Conservation (phyloP, 192 early-diverging fungal genomes). For the Rhizophlyctis rosea region DNA sequence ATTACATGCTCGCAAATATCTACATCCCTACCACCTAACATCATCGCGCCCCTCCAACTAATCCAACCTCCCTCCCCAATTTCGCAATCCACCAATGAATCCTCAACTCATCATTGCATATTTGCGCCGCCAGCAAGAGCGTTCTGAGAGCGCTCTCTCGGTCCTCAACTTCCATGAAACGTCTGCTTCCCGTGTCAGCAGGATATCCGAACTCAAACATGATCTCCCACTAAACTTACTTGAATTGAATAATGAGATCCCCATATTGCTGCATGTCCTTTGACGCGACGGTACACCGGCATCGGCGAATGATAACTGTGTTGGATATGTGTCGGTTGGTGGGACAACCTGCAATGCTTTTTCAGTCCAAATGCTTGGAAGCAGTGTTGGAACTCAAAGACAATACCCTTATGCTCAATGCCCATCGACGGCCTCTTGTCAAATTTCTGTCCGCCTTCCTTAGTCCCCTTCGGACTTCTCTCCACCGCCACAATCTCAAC, state of each 20-base stretch:
- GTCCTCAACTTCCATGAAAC: conserved; percentile 3
- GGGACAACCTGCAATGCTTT: conserved; percentile 6
- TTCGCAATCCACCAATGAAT: background rate
- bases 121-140: conserved; percentile 8
- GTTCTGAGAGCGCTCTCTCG: background rate
- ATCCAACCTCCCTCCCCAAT: background rate
- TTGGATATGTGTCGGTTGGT: conserved; percentile 1
- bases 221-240: background rate
- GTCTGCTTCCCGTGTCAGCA: background rate
- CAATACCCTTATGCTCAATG: background rate
- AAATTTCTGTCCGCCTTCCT: no score
- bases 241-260: conserved; percentile 15
- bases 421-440: background rate
- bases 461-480: no score
- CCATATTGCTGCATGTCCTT: conserved; percentile 17
- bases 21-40: no score
- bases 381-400: background rate
- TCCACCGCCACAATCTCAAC: no score
- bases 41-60: no score
- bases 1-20: no score
- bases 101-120: conserved; percentile 22
- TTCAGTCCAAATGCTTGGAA: background rate
- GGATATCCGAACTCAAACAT: no score
- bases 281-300: conserved; percentile 15
- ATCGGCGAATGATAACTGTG: conserved; percentile 3